Base-by-base conservation (phyloP, 2,329 filamentous ascomycete genomes). In the Ophiostoma tasmaniense region DNA sequence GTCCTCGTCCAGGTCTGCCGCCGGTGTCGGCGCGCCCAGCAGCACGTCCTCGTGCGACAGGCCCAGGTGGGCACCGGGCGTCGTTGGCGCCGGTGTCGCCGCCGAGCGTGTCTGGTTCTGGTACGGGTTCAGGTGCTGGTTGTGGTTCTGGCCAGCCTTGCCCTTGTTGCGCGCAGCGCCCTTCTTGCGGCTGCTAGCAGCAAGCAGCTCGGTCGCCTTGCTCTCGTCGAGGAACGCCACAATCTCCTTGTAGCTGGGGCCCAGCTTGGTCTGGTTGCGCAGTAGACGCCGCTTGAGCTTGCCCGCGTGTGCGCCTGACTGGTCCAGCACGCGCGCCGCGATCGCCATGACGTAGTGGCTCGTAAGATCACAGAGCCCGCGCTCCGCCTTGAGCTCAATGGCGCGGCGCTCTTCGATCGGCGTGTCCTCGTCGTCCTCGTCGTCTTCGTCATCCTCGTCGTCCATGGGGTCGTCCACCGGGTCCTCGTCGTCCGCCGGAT, bases 321-420 rank as follows among this genome's bases (percentile, higher is more conserved):
- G 80, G 75, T 96, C 92, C 66, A 97, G 82, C 55, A 93, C 87
- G 67, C 87, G 88, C 25, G 89, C 91, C 11, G 90, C 82, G 28
- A 96, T 88, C 14, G 89, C 90, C 59, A 96, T 85, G 50, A 97
- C 90, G 61, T 96, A 86, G 76, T 95, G 96, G 71, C 88, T 90
- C 0, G 93, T 89, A 33, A 97, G 82, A 74, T 94, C 90, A 78
- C 94, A 98, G 0, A 98, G 84, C 25, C 89, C 87, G 76, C 94
- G 90, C 78, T 98, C 95, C 0, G 92, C 88, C 70, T 93, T 84
- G 42, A 97, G 84, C 69, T 88, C 86, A 52, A 85, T 84, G 65
- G 88, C 84, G 73, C 87, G 81, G 69, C 86, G 84, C 75, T 90
- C 82, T 74, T 84, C 82, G 67, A 83, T 83, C n/a, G 86, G 85